phyloP scores from a whole-genome alignment of 2,329 filamentous ascomycete species.

The Magnaporthiopsis rhizophila region DNA sequence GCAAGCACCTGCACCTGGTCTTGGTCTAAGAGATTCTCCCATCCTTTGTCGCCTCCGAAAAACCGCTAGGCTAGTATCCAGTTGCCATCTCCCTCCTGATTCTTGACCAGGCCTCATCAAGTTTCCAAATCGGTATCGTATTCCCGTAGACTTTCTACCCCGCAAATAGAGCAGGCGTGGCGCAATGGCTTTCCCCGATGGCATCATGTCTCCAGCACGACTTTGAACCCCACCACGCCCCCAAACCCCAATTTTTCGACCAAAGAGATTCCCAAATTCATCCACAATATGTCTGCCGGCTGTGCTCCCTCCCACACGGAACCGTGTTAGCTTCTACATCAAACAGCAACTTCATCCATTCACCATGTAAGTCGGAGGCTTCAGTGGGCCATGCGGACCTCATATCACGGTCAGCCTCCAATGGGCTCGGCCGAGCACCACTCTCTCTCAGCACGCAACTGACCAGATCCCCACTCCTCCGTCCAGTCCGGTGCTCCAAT shows the following conservation, averaged over 20 bases:
- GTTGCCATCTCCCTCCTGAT: background rate
- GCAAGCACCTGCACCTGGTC: too few species aligned
- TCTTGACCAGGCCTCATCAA: background rate
- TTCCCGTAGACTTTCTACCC: background rate
- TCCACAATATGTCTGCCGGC: too few species aligned
- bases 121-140: background rate
- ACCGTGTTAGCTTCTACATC: too few species aligned
- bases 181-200: slow-evolving; percentile 6
- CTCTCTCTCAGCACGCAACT: background rate
- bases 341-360: background rate
- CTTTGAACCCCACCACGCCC: background rate
- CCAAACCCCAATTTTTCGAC: background rate
- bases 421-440: background rate
- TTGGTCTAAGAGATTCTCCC: background rate
- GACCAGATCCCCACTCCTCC: background rate
- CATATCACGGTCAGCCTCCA: background rate
- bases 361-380: background rate
- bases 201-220: slow-evolving; percentile 2
- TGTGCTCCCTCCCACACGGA: background rate
- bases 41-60: background rate
- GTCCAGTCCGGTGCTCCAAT: background rate
- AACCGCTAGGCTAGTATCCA: background rate
- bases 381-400: background rate
- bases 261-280: background rate
- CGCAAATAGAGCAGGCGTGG: background rate